Evolutionary conservation across 768 basidiomycete species (phyloP).

Genomic region (Mycena chlorophos): DNA sequence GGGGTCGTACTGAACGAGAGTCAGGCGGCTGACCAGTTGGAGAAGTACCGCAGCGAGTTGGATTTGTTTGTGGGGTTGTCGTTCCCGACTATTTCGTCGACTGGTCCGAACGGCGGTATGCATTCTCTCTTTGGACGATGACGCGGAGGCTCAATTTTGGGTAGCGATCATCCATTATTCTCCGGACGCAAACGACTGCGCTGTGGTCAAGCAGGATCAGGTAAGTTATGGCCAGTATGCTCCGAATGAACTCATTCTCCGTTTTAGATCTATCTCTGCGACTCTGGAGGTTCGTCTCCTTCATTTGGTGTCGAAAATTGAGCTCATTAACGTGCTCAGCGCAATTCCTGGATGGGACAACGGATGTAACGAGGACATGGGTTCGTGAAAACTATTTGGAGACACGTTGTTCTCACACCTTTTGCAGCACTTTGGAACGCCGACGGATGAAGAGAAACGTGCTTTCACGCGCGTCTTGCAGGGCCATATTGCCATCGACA

Average conservation of each 20-base stretch:
- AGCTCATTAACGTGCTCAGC: conserved; percentile 35
- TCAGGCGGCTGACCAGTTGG: conserved; percentile 76
- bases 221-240: conserved; percentile 36
- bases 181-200: conserved; percentile 73
- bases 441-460: conserved; percentile 77
- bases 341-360: conserved; percentile 92
- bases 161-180: conserved; percentile 92
- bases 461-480: conserved; percentile 91
- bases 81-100: conserved; percentile 89
- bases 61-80: conserved; percentile 83
- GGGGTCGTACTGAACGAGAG: conserved; percentile 72
- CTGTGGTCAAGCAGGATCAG: conserved; percentile 73
- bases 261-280: conserved; percentile 52
- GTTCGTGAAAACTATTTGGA: conserved; percentile 37
- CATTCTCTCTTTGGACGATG: not conserved
- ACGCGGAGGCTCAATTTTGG: not conserved
- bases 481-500: conserved; percentile 89
- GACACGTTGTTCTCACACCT: not conserved
- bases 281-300: conserved; percentile 68
- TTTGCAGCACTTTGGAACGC: conserved; percentile 81
- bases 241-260: not conserved
- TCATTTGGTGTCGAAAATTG: conserved; percentile 8
- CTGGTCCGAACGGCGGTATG: conserved; percentile 88
- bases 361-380: conserved; percentile 91
- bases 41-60: conserved; percentile 84